These are phyloP conservation scores for Solanum pinnatisectum DNA, from an alignment of 257 asterid species.

Conservation along the genomic window DNA sequence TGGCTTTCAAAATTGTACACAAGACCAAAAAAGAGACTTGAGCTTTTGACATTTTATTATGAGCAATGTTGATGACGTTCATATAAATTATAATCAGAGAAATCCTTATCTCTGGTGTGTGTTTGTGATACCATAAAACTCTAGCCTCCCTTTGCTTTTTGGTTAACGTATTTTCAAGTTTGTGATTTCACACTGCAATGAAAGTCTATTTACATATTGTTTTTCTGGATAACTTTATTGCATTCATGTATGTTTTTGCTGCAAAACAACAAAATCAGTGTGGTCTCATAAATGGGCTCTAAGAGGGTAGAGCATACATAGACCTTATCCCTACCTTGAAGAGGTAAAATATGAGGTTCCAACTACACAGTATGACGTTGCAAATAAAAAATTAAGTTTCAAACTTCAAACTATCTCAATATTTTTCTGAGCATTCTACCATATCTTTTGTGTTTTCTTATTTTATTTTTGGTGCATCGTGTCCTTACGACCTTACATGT, in stretches of 20 bases:
- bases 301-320: neutral
- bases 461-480: no score
- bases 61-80: neutral
- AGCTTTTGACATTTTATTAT: neutral
- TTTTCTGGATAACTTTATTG: neutral
- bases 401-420: neutral
- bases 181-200: neutral
- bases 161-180: neutral
- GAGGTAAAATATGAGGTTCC: no score
- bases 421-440: no score
- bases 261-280: no score
- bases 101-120: neutral
- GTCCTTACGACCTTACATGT: neutral
- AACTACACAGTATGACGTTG: neutral
- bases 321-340: no score
- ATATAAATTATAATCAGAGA: neutral
- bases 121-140: no score
- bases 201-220: neutral
- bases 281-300: no score
- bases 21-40: no score
- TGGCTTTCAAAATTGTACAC: no score
- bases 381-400: neutral
- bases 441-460: neutral
- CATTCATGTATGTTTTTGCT: no score
- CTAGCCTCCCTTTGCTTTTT: neutral